Base-by-base conservation (phyloP, 2,329 filamentous ascomycete genomes). In the Bipolaris bicolor region DNA sequence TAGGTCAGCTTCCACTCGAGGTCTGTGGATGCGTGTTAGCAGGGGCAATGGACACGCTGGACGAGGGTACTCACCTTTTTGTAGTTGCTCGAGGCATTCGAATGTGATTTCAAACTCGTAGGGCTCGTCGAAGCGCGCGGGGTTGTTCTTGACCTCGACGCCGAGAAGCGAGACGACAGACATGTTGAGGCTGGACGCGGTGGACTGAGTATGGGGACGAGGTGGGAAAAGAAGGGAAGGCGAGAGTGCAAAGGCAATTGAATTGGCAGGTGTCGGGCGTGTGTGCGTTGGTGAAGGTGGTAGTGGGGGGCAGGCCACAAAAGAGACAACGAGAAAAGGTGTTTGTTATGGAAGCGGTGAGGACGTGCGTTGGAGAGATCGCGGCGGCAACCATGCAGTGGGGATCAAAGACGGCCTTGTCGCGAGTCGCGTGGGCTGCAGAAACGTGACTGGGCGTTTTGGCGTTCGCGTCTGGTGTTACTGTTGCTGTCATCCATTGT, bases 1-100 rank as follows among this genome's bases (percentile, higher is more conserved):
- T 99, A 99, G 77, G 92, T 99, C 71, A 99, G 84, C 81, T 99
- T 99, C 95, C 95, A 99, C 81, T 99, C 95, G 61, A 99, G 88
- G 80, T 99, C 95, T 96, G 71, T 18, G 33, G 15, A 50, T 43
- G 26, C 13, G n/a, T 49, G 43, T 75, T 64, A 70, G 65, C 54
- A 10, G 22, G 40, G 34, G 18, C 9, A n/a, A 26, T 18, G 13
- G 18, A 13, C 26, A 55, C 20, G 10, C 37, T 13, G 1, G 10
- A 2, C 22, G 13, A 9, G 39, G 13, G n/a, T 20, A 49, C 62
- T 50, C 78, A 93, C 92, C 93, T 80, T 97, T 97, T 76, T 96
- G 91, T 37, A 99, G 86, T 67, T 90, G 87, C 82, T 99, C 95
- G 22, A 98, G 87, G 73, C 95, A 98, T 80, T 99, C 95, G 63